Percentiles rank a stretch among this genome's conserved stretches.
phyloP scores from a whole-genome alignment of 805 yeast species.

The Starmerella stigmatis region DNA sequence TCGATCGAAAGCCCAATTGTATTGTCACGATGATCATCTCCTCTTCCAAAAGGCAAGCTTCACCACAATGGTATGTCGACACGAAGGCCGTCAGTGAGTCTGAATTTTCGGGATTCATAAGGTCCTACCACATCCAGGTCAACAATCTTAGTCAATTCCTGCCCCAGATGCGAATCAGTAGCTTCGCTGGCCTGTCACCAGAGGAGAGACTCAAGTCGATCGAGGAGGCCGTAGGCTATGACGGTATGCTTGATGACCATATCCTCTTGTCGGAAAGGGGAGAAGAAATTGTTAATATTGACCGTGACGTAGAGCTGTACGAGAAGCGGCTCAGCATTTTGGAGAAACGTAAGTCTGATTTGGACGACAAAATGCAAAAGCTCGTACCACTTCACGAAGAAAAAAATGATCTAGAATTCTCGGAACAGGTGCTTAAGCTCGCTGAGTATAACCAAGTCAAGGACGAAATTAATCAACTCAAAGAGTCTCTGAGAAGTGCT shows the following conservation, averaged over 20 bases:
- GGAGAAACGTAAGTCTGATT: background rate
- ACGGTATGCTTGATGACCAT: conserved; percentile 43
- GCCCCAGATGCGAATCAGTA: conserved; percentile 91
- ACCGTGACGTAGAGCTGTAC: conserved; percentile 5
- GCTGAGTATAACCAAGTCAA: background rate
- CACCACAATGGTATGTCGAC: conserved; percentile 17
- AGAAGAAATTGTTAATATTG: too few relatives aligned
- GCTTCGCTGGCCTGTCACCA: conserved; percentile 73
- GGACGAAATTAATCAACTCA: background rate
- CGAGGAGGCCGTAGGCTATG: conserved; percentile 61
- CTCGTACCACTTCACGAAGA: conserved; percentile 20
- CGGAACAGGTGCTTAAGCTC: conserved; percentile 1
- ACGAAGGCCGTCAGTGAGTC: conserved; percentile 16
- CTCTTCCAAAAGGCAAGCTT: background rate
- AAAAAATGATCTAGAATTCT: conserved; percentile 1
- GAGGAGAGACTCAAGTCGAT: conserved; percentile 66
- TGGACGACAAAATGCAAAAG: background rate
- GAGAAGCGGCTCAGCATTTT: background rate
- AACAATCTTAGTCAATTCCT: conserved; percentile 88
- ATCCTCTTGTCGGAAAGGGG: conserved; percentile 46
- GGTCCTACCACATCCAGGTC: conserved; percentile 65
- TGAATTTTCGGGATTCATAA: conserved; percentile 56
- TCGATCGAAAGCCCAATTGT: background rate
- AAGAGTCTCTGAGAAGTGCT: background rate
- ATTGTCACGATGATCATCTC: conserved; percentile 8